Evolutionary conservation across 352 stramenopile species (phyloP), one percentile per base, ranked within the genome.

Genomic region (Phytophthora idaei): DNA sequence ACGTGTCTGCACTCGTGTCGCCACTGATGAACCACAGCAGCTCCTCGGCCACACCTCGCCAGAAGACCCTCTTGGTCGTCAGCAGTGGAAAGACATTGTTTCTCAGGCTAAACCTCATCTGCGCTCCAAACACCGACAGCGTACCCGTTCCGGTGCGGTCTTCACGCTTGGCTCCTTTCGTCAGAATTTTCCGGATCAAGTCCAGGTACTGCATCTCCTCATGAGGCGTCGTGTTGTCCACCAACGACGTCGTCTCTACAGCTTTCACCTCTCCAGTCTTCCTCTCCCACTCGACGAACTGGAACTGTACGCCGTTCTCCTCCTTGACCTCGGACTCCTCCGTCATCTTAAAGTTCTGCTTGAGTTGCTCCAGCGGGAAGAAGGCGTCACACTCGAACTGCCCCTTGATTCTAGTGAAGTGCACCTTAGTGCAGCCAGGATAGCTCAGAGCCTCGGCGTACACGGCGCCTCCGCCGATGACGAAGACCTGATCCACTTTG

Each of bases 31-130:
- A 99, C 98, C 98, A 99, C 41, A 99, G 78, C 36, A 99, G 78
- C 77, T 99, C 98, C 78, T 99, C 98, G 0, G 97, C 98, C 32
- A 99, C 97, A 50, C 98, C 98, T 37, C 98, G 85, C 97, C 97
- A 99, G 76, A 99, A 99, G 32, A 99, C 98, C 44, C 92, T 81
- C 85, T 99, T 99, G 17, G 98, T 99, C 29, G 98, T 99, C 27
- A 99, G 75, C 39, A 99, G 76, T 5, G 98, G 98, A 63, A 99
- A 97, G 8, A 88, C 83, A 41, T 96, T 90, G 69, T 99, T 79
- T 25, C 97, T 86, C 10, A 99, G 77, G 63, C 85, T 95, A 68
- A 98, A 99, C 14, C 92, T 79, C 93, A 98, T 98, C 80, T 99
- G 97, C 4, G 95, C 94, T 36, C 98, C 98, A 92, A 99, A 99